phyloP scores from a whole-genome alignment of 2,329 filamentous ascomycete species.

The Esteya vermicola region DNA sequence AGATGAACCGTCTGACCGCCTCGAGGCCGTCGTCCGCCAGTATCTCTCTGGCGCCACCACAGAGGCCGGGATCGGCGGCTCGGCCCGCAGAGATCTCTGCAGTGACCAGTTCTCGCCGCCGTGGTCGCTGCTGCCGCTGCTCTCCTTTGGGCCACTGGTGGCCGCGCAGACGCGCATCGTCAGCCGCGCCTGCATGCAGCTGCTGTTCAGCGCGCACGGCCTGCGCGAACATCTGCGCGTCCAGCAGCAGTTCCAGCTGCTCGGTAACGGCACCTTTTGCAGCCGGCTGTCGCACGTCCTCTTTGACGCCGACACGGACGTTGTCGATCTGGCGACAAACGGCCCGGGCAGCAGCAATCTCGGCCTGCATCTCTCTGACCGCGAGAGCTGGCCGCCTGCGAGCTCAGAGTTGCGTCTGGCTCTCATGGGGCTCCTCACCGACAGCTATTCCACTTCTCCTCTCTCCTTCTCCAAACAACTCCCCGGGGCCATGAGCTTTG shows the following conservation, averaged over 20 bases:
- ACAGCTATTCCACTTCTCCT: too few species aligned
- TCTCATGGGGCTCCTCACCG: slow-evolving; percentile 70
- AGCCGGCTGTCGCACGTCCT: slow-evolving; percentile 67
- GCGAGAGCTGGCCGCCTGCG: slow-evolving; percentile 81
- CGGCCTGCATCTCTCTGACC: slow-evolving; percentile 68
- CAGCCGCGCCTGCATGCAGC: slow-evolving; percentile 57
- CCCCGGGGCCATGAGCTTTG: slow-evolving; percentile 64
- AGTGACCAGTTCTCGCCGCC: slow-evolving; percentile 31
- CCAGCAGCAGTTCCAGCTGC: slow-evolving; percentile 67
- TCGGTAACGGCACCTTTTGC: slow-evolving; percentile 75
- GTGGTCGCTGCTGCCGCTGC: slow-evolving; percentile 46
- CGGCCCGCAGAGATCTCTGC: too few species aligned
- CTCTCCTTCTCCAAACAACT: too few species aligned
- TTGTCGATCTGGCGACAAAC: slow-evolving; percentile 49
- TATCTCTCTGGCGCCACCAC: slow-evolving; percentile 19
- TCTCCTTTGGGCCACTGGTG: slow-evolving; percentile 66
- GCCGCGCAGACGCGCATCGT: slow-evolving; percentile 61
- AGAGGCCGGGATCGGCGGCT: too few species aligned
- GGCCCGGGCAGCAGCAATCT: slow-evolving; percentile 61
- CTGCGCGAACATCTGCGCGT: slow-evolving; percentile 59
- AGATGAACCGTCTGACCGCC: too few species aligned
- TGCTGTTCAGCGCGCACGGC: slow-evolving; percentile 63
- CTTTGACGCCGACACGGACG: slow-evolving; percentile 71
- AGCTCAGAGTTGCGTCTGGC: slow-evolving; percentile 85
- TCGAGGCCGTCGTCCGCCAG: slow-evolving; percentile 25